Base-by-base conservation (phyloP, 129 eudicot genomes). In the Flaveria bidentis region DNA sequence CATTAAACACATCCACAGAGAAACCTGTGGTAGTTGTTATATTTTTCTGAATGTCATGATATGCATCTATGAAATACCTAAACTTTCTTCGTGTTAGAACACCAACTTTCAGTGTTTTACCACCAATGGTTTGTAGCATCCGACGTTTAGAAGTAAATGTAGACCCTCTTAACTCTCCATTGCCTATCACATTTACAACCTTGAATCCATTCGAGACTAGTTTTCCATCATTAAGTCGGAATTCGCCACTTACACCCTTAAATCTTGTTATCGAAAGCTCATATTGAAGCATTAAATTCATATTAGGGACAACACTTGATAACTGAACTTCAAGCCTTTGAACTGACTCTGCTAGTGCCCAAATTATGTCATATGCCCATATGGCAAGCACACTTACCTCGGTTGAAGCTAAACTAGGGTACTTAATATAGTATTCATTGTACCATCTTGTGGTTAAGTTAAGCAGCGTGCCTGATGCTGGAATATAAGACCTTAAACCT, bases 161-260 rank as follows among this genome's bases (percentile, higher is more conserved):
- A 5, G 81, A 49, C 9, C 52, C 69, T 45, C 84, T 87, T 1
- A 68, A 45, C 69, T 79, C 76, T 66, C 89, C 87, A 33, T 45
- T 50, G 33, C 89, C 88, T 1, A 85, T 36, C 6, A 80, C 83
- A 66, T 84, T 87, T 20, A 90, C 47, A 44, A 90, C 69, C 75
- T 84, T 82, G 17, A 56, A 87, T 13, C 75, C 73, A 4, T 75
- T 72, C 1, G 60, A 36, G 15, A 42, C 53, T 41, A 85, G 9
- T 58, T 60, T 47, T 65, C 87, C 78, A 36, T 82, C 58, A 26
- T 36, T 68, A 9, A 91, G 57, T 10, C 42, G 62, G 71, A 86
- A 91, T 2, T 86, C 82, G n/a, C 97, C 97, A 47, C 84, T 80
- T 17, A 91, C 62, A 9, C 93, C 97, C 4, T 12, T 75, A 9